These are phyloP conservation scores for Neurospora crassa DNA, from an alignment of 2,329 filamentous ascomycete species.

Conservation along the genomic window DNA sequence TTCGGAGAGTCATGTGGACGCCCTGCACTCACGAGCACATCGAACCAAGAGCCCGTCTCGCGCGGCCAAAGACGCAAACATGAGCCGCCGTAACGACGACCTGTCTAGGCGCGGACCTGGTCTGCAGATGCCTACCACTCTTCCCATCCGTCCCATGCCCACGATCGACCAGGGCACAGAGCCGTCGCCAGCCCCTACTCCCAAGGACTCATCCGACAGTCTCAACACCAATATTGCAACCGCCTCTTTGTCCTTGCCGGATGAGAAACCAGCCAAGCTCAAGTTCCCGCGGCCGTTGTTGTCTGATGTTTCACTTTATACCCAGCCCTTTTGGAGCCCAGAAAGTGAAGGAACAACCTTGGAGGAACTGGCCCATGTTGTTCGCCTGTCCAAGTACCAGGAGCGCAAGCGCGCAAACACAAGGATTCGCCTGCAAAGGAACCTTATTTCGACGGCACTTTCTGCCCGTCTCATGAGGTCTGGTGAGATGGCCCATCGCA, in stretches of 20 bases:
- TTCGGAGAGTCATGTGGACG: conserved; percentile 38
- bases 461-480: conserved; percentile 66
- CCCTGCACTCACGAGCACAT: conserved; percentile 38
- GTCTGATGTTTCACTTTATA: conserved; percentile 57
- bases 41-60: conserved; percentile 47
- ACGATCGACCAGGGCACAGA: conserved; percentile 36
- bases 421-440: conserved; percentile 63
- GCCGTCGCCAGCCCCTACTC: conserved; percentile 19
- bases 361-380: conserved; percentile 68
- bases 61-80: conserved; percentile 32
- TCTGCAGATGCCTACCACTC: conserved; percentile 27
- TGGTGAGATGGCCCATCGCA: conserved; percentile 64
- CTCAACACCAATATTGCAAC: conserved; percentile 8
- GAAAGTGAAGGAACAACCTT: conserved; percentile 60
- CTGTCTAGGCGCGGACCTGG: conserved; percentile 29
- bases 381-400: conserved; percentile 70
- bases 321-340: conserved; percentile 48
- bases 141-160: conserved; percentile 34
- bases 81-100: conserved; percentile 37
- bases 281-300: conserved; percentile 46
- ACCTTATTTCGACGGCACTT: conserved; percentile 63
- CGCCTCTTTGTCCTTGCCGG: conserved; percentile 25
- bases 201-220: conserved; percentile 19
- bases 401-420: conserved; percentile 69
- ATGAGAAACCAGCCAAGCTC: conserved; percentile 33